Evolutionary conservation across 1,284 basidiomycete genomes (phyloP), one percentile per base, ranked within the genome.

Genomic region (Jaminaea rosea): DNA sequence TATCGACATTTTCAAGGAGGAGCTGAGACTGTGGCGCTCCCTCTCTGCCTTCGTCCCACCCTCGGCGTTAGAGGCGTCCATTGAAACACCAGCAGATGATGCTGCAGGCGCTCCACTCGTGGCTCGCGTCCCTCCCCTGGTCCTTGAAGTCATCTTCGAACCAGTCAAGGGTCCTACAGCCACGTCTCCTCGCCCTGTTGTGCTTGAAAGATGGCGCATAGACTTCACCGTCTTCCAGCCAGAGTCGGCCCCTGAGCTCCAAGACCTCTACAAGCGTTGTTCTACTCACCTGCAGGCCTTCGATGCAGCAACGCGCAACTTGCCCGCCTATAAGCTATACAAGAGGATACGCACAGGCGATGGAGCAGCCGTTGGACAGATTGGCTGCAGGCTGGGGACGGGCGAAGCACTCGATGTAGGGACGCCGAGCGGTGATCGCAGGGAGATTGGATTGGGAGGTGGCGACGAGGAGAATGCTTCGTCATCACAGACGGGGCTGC

Each of bases 401-500:
- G 28, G 61, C 65, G 36, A 69, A 56, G 37, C 65, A 67, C 59
- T 75, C 73, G 34, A 65, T 65, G 45, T 73, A 73, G 1, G 72
- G 73, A 13, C 73, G 73, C 19, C 74, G 65, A 54, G 75, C 65
- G 31, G n/a, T 10, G 31, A n/a, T 10, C 10, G n/a, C 10, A n/a
- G 31, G n/a, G 44, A 46, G 44, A 17, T 42, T 5, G 39, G 39
- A 11, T 23, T 42, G 19, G 17, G 26, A 26, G 28, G 28, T n/a
- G 41, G 17, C 17, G 28, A 46, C 15, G 23, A 15, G 5, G 44
- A 27, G 44, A 2, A 5, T 3, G n/a, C n/a, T n/a, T n/a, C 10
- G 31, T 34, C 31, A 34, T n/a, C n/a, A n/a, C 19, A 42, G 17
- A 42, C 39, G 23, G 24, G 23, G 19, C 19, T 42, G 6, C 39